Evolutionary conservation across 192 early-diverging fungal species (phyloP).

Genomic region (Podila minutissima): DNA sequence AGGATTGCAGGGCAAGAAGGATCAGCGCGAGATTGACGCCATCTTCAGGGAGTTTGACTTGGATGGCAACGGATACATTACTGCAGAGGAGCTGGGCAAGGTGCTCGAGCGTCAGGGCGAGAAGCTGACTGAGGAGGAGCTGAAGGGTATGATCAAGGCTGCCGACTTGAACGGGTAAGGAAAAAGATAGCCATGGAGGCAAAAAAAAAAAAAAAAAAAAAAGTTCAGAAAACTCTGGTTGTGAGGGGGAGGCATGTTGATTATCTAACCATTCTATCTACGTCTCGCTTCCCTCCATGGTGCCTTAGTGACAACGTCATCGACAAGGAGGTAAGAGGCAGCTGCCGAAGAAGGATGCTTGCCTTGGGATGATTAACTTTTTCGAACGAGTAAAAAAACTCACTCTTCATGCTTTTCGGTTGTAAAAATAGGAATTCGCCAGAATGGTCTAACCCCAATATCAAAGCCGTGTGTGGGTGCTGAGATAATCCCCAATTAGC

Average conservation of each 20-base stretch:
- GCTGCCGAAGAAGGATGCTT: no score
- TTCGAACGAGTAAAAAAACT: background rate
- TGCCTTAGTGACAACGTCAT: conserved; percentile 2
- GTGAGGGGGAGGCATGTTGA: no score
- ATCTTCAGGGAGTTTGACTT: conserved; percentile 62
- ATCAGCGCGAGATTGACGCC: conserved; percentile 13
- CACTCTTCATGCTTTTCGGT: background rate
- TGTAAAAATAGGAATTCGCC: conserved; percentile 2
- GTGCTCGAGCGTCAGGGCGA: conserved; percentile 69
- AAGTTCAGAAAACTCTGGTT: no score
- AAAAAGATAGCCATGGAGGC: background rate
- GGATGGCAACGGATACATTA: conserved; percentile 61
- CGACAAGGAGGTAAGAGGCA: background rate
- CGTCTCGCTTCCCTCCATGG: no score
- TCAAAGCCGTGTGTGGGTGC: background rate
- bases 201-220: no score
- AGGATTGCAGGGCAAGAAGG: conserved; percentile 21
- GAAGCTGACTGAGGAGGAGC: conserved; percentile 71
- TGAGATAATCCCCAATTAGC: no score
- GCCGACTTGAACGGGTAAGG: conserved; percentile 67
- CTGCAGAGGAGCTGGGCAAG: conserved; percentile 54
- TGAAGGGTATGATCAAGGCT: conserved; percentile 84
- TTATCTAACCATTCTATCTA: no score
- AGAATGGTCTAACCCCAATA: background rate
- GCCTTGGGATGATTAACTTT: no score